Evolutionary conservation across 2,329 filamentous ascomycete genomes (phyloP).

Genomic region (Bretziella fagacearum): DNA sequence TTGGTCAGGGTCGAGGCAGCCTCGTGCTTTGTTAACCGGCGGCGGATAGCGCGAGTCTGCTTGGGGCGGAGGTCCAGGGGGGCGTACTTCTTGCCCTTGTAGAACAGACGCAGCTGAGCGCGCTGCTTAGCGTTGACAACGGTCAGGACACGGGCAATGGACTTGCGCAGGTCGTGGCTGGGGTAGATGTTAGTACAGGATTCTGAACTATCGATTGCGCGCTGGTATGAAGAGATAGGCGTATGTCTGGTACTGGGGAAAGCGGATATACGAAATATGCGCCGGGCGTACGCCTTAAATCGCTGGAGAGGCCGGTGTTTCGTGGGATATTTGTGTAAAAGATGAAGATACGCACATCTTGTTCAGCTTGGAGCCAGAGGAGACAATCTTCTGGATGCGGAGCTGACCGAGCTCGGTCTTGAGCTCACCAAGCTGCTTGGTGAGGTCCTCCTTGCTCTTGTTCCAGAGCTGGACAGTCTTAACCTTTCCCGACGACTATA

Average conservation of each 20-base stretch:
- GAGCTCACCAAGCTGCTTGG: conserved; percentile 85
- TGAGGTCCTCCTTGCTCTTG: conserved; percentile 98
- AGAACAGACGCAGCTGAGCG: conserved; percentile 94
- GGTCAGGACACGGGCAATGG: conserved; percentile 95
- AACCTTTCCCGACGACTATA: conserved; percentile 47
- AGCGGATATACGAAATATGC: background rate
- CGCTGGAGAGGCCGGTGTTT: background rate
- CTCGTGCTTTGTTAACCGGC: conserved; percentile 86
- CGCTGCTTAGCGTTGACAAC: conserved; percentile 99
- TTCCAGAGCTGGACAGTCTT: conserved; percentile 94
- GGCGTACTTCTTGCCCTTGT: conserved; percentile 99
- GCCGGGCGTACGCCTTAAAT: background rate
- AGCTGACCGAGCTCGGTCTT: conserved; percentile 94
- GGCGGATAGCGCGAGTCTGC: conserved; percentile 95
- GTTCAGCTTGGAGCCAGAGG: conserved; percentile 87
- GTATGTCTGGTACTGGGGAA: background rate
- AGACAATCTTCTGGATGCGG: conserved; percentile 96
- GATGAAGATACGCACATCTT: conserved; percentile 62
- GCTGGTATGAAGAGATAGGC: background rate
- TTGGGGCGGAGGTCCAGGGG: conserved; percentile 97
- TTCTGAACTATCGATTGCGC: background rate
- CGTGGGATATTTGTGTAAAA: background rate
- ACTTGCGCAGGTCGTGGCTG: conserved; percentile 98
- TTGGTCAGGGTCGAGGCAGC: conserved; percentile 71
- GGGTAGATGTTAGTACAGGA: conserved; percentile 17